These are phyloP conservation scores for Solanum appendiculatum DNA, from an alignment of 257 asterid genomes.

Conservation along the genomic window DNA sequence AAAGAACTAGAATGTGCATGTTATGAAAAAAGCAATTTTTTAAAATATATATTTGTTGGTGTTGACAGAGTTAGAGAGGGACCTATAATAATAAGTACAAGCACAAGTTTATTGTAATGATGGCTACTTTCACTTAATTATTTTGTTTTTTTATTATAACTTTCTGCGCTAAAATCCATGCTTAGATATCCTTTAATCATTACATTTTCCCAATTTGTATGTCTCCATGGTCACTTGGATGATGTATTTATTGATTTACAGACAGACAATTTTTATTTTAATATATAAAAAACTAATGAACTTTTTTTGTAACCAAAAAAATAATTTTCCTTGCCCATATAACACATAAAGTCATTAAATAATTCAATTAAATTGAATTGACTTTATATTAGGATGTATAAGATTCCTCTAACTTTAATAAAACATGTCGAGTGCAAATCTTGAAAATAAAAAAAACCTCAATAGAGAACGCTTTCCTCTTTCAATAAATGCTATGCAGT, in stretches of 20 bases:
- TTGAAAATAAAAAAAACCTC: no score
- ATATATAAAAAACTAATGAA: background rate
- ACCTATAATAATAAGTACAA: background rate
- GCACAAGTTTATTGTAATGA: conserved; percentile 3
- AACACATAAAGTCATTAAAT: background rate
- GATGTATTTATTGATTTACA: background rate
- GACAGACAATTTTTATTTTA: background rate
- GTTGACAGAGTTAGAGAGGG: background rate
- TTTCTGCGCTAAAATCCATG: conserved; percentile 26
- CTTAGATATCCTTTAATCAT: conserved; percentile 14
- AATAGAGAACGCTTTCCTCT: no score
- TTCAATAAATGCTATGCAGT: accelerated
- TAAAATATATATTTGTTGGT: background rate
- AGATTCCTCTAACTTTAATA: no score
- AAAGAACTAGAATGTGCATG: background rate
- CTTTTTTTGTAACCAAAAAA: background rate
- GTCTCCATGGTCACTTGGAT: background rate
- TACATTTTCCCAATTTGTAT: background rate
- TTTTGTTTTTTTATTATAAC: background rate
- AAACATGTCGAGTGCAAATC: no score
- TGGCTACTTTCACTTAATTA: background rate
- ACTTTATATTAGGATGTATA: no score
- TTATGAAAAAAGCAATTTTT: background rate
- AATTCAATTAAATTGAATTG: no score
- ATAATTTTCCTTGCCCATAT: background rate